Percentiles rank a stretch among this genome's conserved stretches.
phyloP scores from a whole-genome alignment of 768 basidiomycete species.

The Tubosaeta brunneosetosa region DNA sequence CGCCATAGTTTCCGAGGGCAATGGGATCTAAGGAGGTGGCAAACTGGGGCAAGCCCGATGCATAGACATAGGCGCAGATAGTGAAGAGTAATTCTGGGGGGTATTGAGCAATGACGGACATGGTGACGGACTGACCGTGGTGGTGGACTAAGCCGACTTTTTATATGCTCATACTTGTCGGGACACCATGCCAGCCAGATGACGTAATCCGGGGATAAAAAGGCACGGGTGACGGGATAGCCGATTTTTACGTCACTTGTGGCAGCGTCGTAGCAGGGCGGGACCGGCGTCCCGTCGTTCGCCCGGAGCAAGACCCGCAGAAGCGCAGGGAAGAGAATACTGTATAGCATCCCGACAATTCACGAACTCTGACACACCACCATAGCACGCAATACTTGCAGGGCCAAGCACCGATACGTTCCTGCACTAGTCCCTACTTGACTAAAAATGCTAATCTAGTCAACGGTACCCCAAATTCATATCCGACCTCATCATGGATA shows the following conservation, averaged over 20 bases:
- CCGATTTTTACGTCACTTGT: slow-evolving; percentile 1
- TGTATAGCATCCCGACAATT: background rate
- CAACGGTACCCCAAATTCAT: background rate
- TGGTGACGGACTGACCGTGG: background rate
- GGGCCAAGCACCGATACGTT: background rate
- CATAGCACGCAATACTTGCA: background rate
- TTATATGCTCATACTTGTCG: slow-evolving; percentile 1
- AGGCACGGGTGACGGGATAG: slow-evolving; percentile 10
- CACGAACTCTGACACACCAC: background rate
- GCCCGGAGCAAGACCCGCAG: background rate
- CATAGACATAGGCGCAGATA: slow-evolving; percentile 70
- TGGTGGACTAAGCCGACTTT: background rate
- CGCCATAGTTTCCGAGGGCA: slow-evolving; percentile 36
- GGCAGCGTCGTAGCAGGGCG: slow-evolving; percentile 2
- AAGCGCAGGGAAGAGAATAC: background rate
- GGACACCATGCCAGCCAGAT: background rate
- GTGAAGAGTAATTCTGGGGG: slow-evolving; percentile 69
- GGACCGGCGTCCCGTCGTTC: slow-evolving; percentile 4
- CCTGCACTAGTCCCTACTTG: background rate
- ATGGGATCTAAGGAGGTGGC: slow-evolving; percentile 67
- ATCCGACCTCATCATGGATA: background rate
- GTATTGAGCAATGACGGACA: slow-evolving; percentile 40
- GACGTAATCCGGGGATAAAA: slow-evolving; percentile 22
- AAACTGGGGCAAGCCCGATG: slow-evolving; percentile 51
- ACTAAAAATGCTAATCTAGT: background rate